phyloP scores from a whole-genome alignment of 495 filamentous ascomycete genomes.

The Pyrenula aspistea region DNA sequence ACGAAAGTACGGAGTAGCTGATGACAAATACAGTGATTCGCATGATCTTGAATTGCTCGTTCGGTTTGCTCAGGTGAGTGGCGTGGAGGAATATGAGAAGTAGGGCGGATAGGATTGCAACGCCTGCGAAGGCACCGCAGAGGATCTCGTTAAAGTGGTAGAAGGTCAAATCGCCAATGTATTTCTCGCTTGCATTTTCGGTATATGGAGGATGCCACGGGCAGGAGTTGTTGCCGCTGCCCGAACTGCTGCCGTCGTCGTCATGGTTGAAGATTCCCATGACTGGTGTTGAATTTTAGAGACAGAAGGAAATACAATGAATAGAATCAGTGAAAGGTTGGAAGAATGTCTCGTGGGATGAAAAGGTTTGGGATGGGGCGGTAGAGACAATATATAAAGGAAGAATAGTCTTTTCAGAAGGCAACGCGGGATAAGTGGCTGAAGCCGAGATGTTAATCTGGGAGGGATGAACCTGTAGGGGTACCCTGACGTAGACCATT shows the following conservation, averaged over 20 bases:
- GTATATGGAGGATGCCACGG: background rate
- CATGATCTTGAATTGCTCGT: conserved; percentile 22
- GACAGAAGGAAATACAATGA: too few relatives aligned
- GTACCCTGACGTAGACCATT: background rate
- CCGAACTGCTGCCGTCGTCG: too few relatives aligned
- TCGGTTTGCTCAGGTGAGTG: conserved; percentile 15
- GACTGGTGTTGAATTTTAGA: background rate
- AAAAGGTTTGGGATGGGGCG: background rate
- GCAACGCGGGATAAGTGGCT: background rate
- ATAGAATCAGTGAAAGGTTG: too few relatives aligned
- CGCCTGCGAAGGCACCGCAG: conserved; percentile 12
- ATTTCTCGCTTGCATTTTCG: background rate
- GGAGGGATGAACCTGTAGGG: too few relatives aligned
- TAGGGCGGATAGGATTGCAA: conserved; percentile 11
- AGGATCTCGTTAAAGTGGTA: conserved; percentile 16
- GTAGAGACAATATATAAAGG: background rate
- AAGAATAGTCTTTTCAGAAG: background rate
- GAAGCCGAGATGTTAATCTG: background rate
- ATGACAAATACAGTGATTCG: conserved; percentile 14
- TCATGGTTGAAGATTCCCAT: background rate
- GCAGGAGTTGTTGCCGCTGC: background rate
- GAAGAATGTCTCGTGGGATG: background rate
- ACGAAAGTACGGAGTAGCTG: conserved; percentile 15
- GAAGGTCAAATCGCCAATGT: conserved; percentile 12
- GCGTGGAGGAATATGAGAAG: conserved; percentile 13